Percentiles rank a stretch among this genome's conserved stretches.
Evolutionary conservation across 257 asterid species (phyloP).

Genomic region (Plantago major): DNA sequence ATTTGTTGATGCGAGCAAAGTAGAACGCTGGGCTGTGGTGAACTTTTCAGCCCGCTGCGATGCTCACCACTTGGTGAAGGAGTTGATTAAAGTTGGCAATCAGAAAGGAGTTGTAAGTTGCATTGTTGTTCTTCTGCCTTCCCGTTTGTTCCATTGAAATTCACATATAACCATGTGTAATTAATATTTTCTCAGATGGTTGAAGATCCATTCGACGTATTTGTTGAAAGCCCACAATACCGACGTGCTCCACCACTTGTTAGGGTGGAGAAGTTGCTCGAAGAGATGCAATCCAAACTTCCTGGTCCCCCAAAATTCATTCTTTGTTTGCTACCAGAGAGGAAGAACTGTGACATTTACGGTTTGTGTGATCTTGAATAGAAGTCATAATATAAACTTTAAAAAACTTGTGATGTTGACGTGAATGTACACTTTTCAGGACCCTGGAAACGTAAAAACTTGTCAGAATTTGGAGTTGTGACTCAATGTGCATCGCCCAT

Average conservation of each 20-base stretch:
- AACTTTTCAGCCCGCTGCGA: slow-evolving; percentile 92
- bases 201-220: slow-evolving; percentile 28
- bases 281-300: slow-evolving; percentile 54
- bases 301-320: slow-evolving; percentile 74
- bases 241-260: slow-evolving; percentile 66
- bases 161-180: background rate
- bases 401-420: slow-evolving; percentile 7
- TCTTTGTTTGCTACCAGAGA: slow-evolving; percentile 76
- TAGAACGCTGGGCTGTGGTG: slow-evolving; percentile 75
- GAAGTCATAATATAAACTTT: slow-evolving; percentile 1
- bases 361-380: slow-evolving; percentile 39
- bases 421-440: slow-evolving; percentile 32
- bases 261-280: slow-evolving; percentile 82
- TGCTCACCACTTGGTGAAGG: slow-evolving; percentile 40
- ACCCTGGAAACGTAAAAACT: slow-evolving; percentile 79
- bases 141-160: background rate
- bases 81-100: slow-evolving; percentile 57
- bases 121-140: background rate
- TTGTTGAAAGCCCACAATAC: slow-evolving; percentile 56
- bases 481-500: slow-evolving; percentile 82
- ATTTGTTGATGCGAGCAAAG: slow-evolving; percentile 50
- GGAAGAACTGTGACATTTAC: slow-evolving; percentile 72
- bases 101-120: slow-evolving; percentile 75
- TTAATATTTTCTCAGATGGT: slow-evolving; percentile 4
- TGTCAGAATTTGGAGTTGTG: slow-evolving; percentile 74